These are phyloP conservation scores for Angomonas deanei DNA, from an alignment of 208 protist genomes.

Conservation along the genomic window DNA sequence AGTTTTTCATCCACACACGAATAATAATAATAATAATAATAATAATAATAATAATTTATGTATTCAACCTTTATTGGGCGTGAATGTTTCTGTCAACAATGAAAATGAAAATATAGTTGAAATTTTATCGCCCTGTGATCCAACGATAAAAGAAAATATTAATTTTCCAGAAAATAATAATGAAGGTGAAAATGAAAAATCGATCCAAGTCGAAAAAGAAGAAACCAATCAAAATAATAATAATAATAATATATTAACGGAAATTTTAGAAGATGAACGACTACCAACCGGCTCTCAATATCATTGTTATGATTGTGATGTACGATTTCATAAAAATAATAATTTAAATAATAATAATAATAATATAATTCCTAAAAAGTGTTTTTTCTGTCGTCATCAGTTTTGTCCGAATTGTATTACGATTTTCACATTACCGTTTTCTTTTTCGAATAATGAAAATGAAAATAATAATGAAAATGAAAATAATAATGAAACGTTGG, in stretches of 20 bases:
- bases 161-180: not conserved
- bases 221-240: not conserved
- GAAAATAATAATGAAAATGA: not conserved
- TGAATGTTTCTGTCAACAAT: not conserved
- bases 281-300: not conserved
- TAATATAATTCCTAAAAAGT: not conserved
- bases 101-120: not conserved
- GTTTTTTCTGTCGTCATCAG: not conserved
- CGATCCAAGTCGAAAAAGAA: not conserved
- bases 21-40: constrained; percentile 1
- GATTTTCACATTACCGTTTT: not conserved
- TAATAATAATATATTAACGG: not conserved
- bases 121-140: constrained; percentile 10
- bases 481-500: not conserved
- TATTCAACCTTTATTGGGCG: not conserved
- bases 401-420: not conserved
- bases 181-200: not conserved
- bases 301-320: not conserved
- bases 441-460: not conserved
- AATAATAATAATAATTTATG: not conserved
- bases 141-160: no score
- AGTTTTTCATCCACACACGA: not conserved
- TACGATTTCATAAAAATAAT: not conserved
- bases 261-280: not conserved
- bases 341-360: not conserved